Evolutionary conservation across 2,329 filamentous ascomycete species (phyloP), one percentile per base, ranked within the genome.

Genomic region (Fusarium haematococcum): DNA sequence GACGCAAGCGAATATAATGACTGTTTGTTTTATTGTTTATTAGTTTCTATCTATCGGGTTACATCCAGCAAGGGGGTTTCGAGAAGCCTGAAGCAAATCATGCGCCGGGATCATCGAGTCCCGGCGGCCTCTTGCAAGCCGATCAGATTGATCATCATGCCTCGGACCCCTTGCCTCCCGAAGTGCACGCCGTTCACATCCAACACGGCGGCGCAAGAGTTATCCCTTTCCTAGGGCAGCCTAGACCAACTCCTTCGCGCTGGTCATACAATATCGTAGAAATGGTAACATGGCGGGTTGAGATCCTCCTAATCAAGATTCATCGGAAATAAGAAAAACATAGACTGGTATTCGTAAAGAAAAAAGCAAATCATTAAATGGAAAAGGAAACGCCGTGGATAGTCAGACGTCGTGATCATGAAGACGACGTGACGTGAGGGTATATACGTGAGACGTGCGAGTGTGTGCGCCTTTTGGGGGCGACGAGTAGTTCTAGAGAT

Each of bases 341-440:
- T 50, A 52, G 60, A 48, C 39, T 50, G 50, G 50, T 73, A 39
- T 64, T 75, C 69, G 50, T 75, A 58, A 65, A 62, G 23, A 16
- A 20, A 52, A 52, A 54, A 32, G 27, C 18, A 58, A 67, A 59
- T 75, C 72, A 75, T 75, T 33, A 75, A 50, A 67, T n/a, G 35
- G 33, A 25, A 27, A 32, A 45, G 23, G 32, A 54, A 33, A 54
- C 41, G 43, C 30, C 7, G 23, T 20, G 16, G n/a, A 13, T n/a
- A 58, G 45, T 59, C 58, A 69, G 69, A 75, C 72, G 65, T 69
- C 71, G 64, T 60, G 23, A 69, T 48, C 25, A 23, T 57, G 5
- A 33, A 33, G 54, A 58, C 37, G 33, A 43, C 33, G 35, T 16
- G 41, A 39, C 54, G 43, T 39, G 39, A 58, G 65, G 65, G 72